Evolutionary conservation across 2,329 filamentous ascomycete species (phyloP).

Genomic region (Cladorrhinum sp.): DNA sequence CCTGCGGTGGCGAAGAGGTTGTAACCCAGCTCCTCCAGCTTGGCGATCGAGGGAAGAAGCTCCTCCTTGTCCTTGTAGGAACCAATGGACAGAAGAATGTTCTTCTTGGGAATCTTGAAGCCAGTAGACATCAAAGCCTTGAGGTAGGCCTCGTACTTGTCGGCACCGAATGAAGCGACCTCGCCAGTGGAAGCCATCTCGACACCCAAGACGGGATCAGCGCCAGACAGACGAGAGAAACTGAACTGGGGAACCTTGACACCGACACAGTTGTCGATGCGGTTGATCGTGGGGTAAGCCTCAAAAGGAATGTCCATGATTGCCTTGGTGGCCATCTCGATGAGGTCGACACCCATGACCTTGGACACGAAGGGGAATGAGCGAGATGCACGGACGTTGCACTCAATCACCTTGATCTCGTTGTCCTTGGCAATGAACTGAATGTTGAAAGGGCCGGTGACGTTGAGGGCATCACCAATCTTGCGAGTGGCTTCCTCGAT

Average conservation of each 20-base stretch:
- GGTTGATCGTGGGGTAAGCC: slow-evolving; percentile 74
- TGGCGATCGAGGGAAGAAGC: slow-evolving; percentile 88
- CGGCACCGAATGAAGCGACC: slow-evolving; percentile 90
- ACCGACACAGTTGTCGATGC: slow-evolving; percentile 81
- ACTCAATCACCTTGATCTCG: slow-evolving; percentile 99
- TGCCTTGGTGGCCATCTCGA: slow-evolving; percentile 97
- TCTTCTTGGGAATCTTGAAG: slow-evolving; percentile 93
- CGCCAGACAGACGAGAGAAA: slow-evolving; percentile 93
- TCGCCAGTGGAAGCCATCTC: slow-evolving; percentile 99
- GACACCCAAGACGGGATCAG: slow-evolving; percentile 92
- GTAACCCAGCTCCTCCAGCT: slow-evolving; percentile 86
- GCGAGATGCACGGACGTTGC: slow-evolving; percentile 92
- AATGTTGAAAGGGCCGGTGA: slow-evolving; percentile 97
- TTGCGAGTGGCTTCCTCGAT: slow-evolving; percentile 95
- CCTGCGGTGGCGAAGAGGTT: slow-evolving; percentile 95
- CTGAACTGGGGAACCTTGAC: slow-evolving; percentile 99
- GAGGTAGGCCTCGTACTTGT: slow-evolving; percentile 97
- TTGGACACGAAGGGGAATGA: slow-evolving; percentile 99
- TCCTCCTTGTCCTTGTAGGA: slow-evolving; percentile 98
- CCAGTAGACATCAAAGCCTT: slow-evolving; percentile 95
- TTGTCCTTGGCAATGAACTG: slow-evolving; percentile 99
- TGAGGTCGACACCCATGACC: slow-evolving; percentile 95
- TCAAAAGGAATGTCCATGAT: slow-evolving; percentile 82
- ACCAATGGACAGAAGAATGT: slow-evolving; percentile 91
- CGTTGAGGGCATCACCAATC: slow-evolving; percentile 89